A percentile compares a stretch with the other conserved stretches of the same genome.
phyloP scores from a whole-genome alignment of 257 asterid species.

The Ballota nigra region DNA sequence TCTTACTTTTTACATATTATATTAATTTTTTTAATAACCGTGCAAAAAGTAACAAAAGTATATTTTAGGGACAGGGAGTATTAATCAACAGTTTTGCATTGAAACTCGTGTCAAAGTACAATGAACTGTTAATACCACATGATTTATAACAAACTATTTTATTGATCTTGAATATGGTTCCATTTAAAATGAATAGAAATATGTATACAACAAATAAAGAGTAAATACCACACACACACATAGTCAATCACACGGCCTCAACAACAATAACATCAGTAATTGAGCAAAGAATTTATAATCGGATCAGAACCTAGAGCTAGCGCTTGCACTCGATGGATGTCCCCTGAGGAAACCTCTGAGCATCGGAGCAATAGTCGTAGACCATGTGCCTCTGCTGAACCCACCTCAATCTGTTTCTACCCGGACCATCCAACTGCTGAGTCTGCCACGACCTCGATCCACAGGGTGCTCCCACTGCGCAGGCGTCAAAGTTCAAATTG shows the following conservation, averaged over 20 bases:
- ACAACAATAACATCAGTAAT: background rate
- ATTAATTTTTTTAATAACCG: no score
- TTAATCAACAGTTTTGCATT: no score
- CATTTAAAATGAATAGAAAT: background rate
- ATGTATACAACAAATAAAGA: background rate
- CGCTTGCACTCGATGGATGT: constrained; percentile 40
- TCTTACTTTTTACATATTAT: no score
- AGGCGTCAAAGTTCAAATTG: constrained; percentile 37
- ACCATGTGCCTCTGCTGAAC: constrained; percentile 43
- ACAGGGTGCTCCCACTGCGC: no score
- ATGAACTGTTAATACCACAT: no score
- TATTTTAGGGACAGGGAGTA: no score
- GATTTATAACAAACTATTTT: background rate
- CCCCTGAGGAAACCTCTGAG: constrained; percentile 42
- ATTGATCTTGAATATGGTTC: background rate
- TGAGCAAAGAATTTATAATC: no score
- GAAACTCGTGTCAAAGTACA: no score
- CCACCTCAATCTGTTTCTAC: constrained; percentile 46
- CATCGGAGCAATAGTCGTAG: constrained; percentile 51
- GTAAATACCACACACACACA: background rate
- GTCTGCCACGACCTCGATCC: no score
- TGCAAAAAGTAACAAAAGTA: no score
- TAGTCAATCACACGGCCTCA: background rate
- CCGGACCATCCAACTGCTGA: constrained; percentile 35
- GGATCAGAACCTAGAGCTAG: constrained; percentile 30